Percentiles rank a stretch among this genome's conserved stretches.
phyloP scores from a whole-genome alignment of 1,284 basidiomycete genomes.

The Fereydounia khargensis region DNA sequence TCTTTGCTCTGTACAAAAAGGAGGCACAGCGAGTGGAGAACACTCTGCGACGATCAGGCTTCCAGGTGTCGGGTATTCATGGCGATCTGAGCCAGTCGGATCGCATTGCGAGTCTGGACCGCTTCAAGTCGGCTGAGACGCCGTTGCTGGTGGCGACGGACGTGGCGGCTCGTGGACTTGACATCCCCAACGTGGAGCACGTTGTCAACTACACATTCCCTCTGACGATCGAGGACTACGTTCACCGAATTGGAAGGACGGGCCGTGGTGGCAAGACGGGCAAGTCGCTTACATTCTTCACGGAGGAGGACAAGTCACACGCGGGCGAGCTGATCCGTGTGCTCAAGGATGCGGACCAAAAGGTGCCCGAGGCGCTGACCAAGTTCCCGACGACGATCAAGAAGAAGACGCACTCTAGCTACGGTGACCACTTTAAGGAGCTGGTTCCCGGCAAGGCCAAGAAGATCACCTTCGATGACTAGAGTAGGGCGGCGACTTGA shows the following conservation, averaged over 20 bases:
- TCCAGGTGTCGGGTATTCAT: slow-evolving; percentile 82
- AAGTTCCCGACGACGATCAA: slow-evolving; percentile 93
- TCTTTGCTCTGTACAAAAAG: slow-evolving; percentile 92
- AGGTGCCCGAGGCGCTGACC: slow-evolving; percentile 71
- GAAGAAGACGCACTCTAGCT: slow-evolving; percentile 81
- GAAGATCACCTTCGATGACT: slow-evolving; percentile 55
- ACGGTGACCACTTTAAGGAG: slow-evolving; percentile 59
- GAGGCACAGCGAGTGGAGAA: slow-evolving; percentile 83
- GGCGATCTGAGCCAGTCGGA: slow-evolving; percentile 88
- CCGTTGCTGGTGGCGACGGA: slow-evolving; percentile 92
- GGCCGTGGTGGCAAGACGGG: slow-evolving; percentile 88
- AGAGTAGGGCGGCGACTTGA: too few relatives aligned
- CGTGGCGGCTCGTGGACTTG: slow-evolving; percentile 91
- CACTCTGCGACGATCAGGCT: slow-evolving; percentile 75
- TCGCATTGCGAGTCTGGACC: slow-evolving; percentile 80
- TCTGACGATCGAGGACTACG: slow-evolving; percentile 71
- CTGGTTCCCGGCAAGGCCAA: slow-evolving; percentile 72
- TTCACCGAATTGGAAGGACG: slow-evolving; percentile 94
- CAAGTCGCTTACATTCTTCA: slow-evolving; percentile 93
- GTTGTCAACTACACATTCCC: slow-evolving; percentile 82
- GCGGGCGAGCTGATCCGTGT: slow-evolving; percentile 93
- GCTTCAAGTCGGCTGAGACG: slow-evolving; percentile 81
- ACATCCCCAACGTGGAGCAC: slow-evolving; percentile 91
- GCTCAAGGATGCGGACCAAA: slow-evolving; percentile 78
- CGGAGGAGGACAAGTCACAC: slow-evolving; percentile 65